Evolutionary conservation across 768 basidiomycete genomes (phyloP), one percentile per base, ranked within the genome.

Genomic region (Lactifluus echinatus): DNA sequence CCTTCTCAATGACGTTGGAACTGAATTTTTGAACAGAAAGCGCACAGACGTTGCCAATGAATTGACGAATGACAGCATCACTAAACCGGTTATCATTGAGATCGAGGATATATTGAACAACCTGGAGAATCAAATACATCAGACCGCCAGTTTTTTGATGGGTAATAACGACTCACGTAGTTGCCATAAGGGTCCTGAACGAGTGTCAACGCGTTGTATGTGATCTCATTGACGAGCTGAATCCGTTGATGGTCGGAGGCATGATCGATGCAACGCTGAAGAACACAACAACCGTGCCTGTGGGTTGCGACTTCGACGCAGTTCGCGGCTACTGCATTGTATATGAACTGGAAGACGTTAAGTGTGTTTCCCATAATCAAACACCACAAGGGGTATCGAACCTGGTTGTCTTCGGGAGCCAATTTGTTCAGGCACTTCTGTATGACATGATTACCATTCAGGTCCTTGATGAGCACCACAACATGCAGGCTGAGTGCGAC

Each of bases 401-500:
- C 92, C 80, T 98, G 95, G 72, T 99, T 99, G 73, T 99, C 96
- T 69, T 99, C 96, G 1, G 96, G 92, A 44, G 90, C 89, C 63
- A 99, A 78, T 74, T 95, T 93, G 78, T 99, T 99, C 66, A 99
- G 75, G 73, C 96, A 99, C 73, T 99, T 99, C 73, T 99, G 96
- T 62, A 98, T 96, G 69, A 98, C 94, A 70, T 97, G 91, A 67
- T 95, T 95, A 50, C 92, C 92, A 68, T 95, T 95, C 67, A 95
- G 75, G 71, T 94, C 96, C 80, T 98, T 99, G 84, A 99, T 99
- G 64, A 99, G 81, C 63, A 94, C 93, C 31, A 99, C 96, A 66
- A 99, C 96, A 71, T 97, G 94, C 57, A 96, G 79, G 74, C 93
- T 95, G 66, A 99, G 83, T 4, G 96, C 95, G 60, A 94, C 78